Base-by-base conservation (phyloP, 148 eudicot genomes). In the Arctostaphylos glauca region DNA sequence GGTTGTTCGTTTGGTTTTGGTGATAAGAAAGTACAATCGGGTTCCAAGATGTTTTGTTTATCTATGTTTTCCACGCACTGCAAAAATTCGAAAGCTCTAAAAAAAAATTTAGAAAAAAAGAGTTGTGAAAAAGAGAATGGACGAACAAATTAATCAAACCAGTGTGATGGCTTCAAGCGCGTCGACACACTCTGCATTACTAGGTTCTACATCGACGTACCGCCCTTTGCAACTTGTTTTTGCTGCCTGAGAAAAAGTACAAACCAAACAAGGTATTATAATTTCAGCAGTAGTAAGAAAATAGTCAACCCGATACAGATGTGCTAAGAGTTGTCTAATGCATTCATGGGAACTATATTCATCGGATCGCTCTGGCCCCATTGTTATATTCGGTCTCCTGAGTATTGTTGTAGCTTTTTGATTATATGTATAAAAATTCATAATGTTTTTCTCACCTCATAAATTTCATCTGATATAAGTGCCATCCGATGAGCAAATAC, bases 401-500 rank as follows among this genome's bases (percentile, higher is more conserved):
- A 31, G 38, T 31, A 1, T 31, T 31, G 38, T 31, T 31, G 38
- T 31, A 31, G 38, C 0, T 31, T 31, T 31, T 31, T 31, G 38
- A 31, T 31, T 31, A 0, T 31, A 31, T 31, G 38, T 31, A 31
- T 0, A 31, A 31, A 31, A 31, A n/a, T n/a, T 31, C 38, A 31
- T 31, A 31, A 31, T 31, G 38, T 31, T 31, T 62, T 2, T 9
- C 18, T 16, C n/a, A 88, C 90, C 90, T 88, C 62, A 43, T 54
- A 88, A 54, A 81, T 64, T 59, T 75, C 81, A 79, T 86, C 88
- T 2, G 88, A 84, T 52, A 88, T 79, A 25, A 88, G 84, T 44
- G 80, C 88, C 83, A 88, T 67, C 46, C 87, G 80, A 84, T 88
- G 86, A 74, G 84, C 86, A 86, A 74, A 88, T 23, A 82, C 82